A percentile compares a stretch with the other conserved stretches of the same genome.
phyloP scores from a whole-genome alignment of 805 yeast genomes.

The Tetrapisispora fleetii region DNA sequence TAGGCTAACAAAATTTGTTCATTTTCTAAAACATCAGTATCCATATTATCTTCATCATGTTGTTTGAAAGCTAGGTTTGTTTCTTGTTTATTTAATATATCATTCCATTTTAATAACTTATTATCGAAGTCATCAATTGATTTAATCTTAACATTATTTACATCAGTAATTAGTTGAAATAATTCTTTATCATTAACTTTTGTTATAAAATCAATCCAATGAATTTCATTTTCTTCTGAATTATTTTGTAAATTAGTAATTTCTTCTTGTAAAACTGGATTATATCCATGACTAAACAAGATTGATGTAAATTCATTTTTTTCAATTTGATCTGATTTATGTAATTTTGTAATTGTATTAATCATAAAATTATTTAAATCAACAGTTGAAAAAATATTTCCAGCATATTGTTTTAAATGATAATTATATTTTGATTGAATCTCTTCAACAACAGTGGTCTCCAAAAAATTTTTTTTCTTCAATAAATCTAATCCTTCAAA shows the following conservation, averaged over 20 bases:
- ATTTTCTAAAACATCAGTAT: constrained; percentile 36
- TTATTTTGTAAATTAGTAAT: constrained; percentile 2
- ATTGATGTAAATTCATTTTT: constrained; percentile 32
- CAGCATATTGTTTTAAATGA: constrained; percentile 22
- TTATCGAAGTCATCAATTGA: constrained; percentile 45
- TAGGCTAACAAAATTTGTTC: constrained; percentile 68
- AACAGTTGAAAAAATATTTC: constrained; percentile 12
- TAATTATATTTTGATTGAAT: constrained; percentile 22
- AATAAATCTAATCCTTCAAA: constrained; percentile 20
- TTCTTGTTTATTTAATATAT: constrained; percentile 51
- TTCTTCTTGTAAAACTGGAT: constrained; percentile 6
- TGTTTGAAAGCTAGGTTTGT: constrained; percentile 33
- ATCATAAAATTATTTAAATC: constrained; percentile 19
- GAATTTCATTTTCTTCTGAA: constrained; percentile 36
- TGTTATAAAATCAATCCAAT: constrained; percentile 58
- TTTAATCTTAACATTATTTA: constrained; percentile 25
- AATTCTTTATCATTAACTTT: constrained; percentile 59
- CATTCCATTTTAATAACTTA: constrained; percentile 57
- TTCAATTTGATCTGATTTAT: constrained; percentile 6
- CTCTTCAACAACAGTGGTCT: constrained; percentile 13
- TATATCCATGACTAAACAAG: constrained; percentile 26
- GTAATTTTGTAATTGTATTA: constrained; percentile 6
- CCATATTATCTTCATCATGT: constrained; percentile 40
- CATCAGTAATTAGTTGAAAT: constrained; percentile 46
- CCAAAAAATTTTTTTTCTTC: constrained; percentile 9